Conservation (phyloP, 2,329 filamentous ascomycete genomes). For the Leptographium galeiforme region DNA sequence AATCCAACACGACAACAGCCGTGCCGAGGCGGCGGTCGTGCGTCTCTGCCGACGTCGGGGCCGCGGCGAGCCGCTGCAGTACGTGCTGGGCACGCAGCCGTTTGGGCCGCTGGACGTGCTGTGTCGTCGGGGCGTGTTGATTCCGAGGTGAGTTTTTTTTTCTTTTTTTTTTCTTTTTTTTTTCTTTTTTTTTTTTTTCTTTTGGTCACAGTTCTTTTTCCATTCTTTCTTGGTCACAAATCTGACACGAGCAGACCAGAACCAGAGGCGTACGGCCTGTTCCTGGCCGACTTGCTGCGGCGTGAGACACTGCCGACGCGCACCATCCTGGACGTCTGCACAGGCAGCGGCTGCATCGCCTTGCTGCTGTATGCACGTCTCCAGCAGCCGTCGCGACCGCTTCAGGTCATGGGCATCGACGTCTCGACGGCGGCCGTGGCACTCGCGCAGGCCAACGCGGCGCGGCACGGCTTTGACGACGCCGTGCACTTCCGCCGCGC, state of each 20-base stretch:
- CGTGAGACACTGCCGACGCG: slow-evolving; percentile 20
- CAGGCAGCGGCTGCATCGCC: slow-evolving; percentile 81
- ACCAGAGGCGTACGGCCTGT: slow-evolving; percentile 54
- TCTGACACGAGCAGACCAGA: no score
- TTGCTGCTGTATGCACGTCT: slow-evolving; percentile 55
- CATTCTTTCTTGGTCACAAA: no score
- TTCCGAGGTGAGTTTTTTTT: slow-evolving; percentile 48
- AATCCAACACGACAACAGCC: no score
- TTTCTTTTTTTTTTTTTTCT: no score
- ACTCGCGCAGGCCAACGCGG: slow-evolving; percentile 53
- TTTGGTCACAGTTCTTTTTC: no score
- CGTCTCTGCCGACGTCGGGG: slow-evolving; percentile 35
- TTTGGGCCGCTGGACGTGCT: slow-evolving; percentile 73
- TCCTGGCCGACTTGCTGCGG: slow-evolving; percentile 29
- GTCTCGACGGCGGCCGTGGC: slow-evolving; percentile 51
- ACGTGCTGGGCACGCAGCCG: slow-evolving; percentile 75
- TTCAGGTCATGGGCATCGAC: slow-evolving; percentile 59
- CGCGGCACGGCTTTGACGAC: slow-evolving; percentile 28
- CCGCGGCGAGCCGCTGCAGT: slow-evolving; percentile 68
- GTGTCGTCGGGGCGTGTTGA: slow-evolving; percentile 67
- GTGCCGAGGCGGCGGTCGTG: slow-evolving; percentile 13
- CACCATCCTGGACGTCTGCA: slow-evolving; percentile 72
- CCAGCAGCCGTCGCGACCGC: slow-evolving; percentile 11
- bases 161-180: background rate
- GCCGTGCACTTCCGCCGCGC: slow-evolving; percentile 9